A percentile compares a stretch with the other conserved stretches of the same genome.
Conservation (phyloP, 306 rosid species). For the Fragaria iinumae region DNA sequence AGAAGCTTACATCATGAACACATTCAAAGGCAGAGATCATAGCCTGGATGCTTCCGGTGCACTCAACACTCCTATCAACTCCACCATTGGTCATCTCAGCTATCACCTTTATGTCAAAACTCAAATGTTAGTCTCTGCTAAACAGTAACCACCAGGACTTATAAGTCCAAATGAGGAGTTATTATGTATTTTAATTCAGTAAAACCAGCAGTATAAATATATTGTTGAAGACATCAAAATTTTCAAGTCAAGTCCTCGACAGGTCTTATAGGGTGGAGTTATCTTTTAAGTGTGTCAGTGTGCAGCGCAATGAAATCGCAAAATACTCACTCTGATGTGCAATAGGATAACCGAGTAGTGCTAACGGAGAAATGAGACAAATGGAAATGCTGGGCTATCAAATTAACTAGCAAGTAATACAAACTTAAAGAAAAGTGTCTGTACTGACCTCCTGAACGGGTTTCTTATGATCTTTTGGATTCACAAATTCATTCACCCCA, state of each 20-base stretch:
- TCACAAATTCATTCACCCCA: conserved; percentile 82
- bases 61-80: conserved; percentile 85
- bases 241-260: background rate
- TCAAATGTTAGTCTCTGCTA: conserved; percentile 3
- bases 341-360: background rate
- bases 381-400: background rate
- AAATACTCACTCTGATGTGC: background rate
- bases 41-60: conserved; percentile 85
- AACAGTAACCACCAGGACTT: background rate
- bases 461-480: conserved; percentile 81
- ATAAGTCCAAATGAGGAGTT: background rate
- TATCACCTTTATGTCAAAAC: conserved; percentile 49
- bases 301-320: background rate
- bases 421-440: background rate
- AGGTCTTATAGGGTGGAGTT: background rate
- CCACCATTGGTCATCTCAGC: conserved; percentile 88
- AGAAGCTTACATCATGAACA: conserved; percentile 66
- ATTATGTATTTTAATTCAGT: background rate
- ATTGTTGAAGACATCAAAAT: background rate
- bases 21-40: conserved; percentile 94
- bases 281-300: background rate
- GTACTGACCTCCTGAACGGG: conserved; percentile 72
- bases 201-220: background rate
- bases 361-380: background rate
- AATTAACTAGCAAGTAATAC: background rate